Percentiles rank a stretch among this genome's conserved stretches.
Evolutionary conservation across 441 rosid species (phyloP).

Genomic region (Corymbia citriodora): DNA sequence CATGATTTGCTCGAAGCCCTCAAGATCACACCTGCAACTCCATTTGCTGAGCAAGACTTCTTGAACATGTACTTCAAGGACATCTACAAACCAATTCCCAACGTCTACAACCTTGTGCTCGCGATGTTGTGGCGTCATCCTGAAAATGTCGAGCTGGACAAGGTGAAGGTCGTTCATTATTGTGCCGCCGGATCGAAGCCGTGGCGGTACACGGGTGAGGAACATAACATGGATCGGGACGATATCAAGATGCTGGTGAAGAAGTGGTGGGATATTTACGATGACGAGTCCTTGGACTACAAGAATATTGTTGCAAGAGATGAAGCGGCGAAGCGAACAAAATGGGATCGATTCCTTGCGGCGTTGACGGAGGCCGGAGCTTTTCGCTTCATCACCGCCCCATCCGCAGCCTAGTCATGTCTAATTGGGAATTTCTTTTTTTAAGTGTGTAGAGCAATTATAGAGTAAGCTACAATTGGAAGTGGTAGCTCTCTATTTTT

Average conservation of each 20-base stretch:
- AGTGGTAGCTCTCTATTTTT: not conserved
- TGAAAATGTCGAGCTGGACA: not conserved
- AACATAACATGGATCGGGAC: not conserved
- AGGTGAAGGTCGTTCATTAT: constrained; percentile 4
- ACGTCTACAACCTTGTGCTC: not conserved
- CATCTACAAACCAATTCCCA: not conserved
- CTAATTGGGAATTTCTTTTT: not conserved
- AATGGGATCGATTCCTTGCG: constrained; percentile 21
- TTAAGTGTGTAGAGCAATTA: not conserved
- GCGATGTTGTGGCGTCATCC: constrained; percentile 7
- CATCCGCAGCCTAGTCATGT: constrained; percentile 62
- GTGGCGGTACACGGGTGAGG: constrained; percentile 5
- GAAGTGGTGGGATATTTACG: constrained; percentile 8
- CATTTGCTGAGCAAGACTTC: not conserved
- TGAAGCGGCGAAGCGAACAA: not conserved
- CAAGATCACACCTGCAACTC: not conserved
- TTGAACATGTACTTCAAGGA: constrained; percentile 1
- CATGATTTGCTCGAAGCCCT: not conserved
- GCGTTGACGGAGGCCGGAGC: constrained; percentile 49
- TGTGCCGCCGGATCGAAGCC: constrained; percentile 7
- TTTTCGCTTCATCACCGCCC: constrained; percentile 43
- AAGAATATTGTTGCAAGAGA: not conserved
- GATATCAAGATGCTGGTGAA: constrained; percentile 5
- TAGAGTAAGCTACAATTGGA: not conserved
- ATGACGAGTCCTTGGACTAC: constrained; percentile 1